Evolutionary conservation across 805 yeast species (phyloP).

Genomic region (Lachancea dasiensis): DNA sequence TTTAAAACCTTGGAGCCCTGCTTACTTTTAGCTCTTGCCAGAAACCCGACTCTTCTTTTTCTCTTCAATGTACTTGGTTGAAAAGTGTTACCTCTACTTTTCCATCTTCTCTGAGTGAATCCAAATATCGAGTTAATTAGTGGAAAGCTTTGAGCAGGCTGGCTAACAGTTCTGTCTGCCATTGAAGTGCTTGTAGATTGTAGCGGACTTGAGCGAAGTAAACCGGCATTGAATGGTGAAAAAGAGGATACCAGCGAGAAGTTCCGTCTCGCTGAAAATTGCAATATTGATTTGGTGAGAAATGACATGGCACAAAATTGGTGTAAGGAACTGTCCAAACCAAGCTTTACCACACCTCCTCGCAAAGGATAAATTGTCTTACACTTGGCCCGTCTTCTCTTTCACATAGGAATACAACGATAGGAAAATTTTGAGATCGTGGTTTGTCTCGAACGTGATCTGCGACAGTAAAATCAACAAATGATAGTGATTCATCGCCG

Average conservation of each 20-base stretch:
- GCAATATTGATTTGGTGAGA: constrained; percentile 12
- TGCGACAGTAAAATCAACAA: too few species aligned
- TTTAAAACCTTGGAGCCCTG: constrained; percentile 73
- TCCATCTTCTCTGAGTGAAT: constrained; percentile 49
- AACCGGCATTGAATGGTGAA: constrained; percentile 17
- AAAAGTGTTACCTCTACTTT: constrained; percentile 88
- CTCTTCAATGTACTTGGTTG: constrained; percentile 90
- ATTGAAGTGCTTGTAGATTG: constrained; percentile 16
- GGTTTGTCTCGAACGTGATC: too few species aligned
- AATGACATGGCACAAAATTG: constrained; percentile 18
- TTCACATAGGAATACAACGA: too few species aligned
- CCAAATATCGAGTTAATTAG: constrained; percentile 14
- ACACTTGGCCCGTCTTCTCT: too few species aligned
- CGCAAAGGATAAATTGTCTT: too few species aligned
- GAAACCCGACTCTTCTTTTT: constrained; percentile 84
- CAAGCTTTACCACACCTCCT: too few species aligned
- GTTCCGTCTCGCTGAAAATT: constrained; percentile 14
- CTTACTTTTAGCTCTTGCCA: constrained; percentile 70
- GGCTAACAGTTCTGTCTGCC: constrained; percentile 18
- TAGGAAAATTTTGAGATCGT: too few species aligned
- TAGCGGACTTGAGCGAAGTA: constrained; percentile 14
- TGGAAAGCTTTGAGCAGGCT: constrained; percentile 5
- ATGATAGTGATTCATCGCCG: too few species aligned
- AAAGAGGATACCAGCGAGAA: constrained; percentile 16
- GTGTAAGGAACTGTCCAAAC: too few species aligned